Evolutionary conservation across 306 rosid species (phyloP).

Genomic region (Prunus armeniaca): DNA sequence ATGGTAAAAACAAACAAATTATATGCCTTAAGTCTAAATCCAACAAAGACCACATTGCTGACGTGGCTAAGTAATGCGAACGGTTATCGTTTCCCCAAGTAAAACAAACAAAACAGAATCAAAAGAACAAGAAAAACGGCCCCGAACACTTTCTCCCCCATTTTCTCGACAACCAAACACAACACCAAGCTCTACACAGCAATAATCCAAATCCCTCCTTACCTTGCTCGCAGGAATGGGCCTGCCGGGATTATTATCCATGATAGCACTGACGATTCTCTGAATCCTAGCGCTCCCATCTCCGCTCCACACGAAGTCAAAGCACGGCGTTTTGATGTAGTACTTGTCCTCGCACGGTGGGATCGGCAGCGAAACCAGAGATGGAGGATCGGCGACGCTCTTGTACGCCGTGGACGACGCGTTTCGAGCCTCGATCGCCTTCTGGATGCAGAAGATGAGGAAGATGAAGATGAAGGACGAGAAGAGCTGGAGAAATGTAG

Average conservation of each 20-base stretch:
- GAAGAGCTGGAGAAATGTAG: conserved; percentile 47
- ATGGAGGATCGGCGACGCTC: conserved; percentile 40
- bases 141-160: background rate
- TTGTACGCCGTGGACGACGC: conserved; percentile 26
- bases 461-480: conserved; percentile 57
- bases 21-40: background rate
- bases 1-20: background rate
- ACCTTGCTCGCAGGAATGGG: conserved; percentile 52
- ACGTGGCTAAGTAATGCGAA: background rate
- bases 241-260: conserved; percentile 75
- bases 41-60: background rate
- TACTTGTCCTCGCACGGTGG: conserved; percentile 71
- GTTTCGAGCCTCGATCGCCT: conserved; percentile 45
- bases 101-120: background rate
- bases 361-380: conserved; percentile 36
- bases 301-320: conserved; percentile 82
- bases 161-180: background rate
- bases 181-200: background rate
- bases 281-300: conserved; percentile 32
- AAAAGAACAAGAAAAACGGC: background rate
- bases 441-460: conserved; percentile 57
- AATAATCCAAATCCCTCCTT: background rate
- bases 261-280: conserved; percentile 51
- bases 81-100: background rate
- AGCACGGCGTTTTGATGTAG: conserved; percentile 61